Evolutionary conservation across 2,329 filamentous ascomycete species (phyloP).

Genomic region (Diaporthe vexans): DNA sequence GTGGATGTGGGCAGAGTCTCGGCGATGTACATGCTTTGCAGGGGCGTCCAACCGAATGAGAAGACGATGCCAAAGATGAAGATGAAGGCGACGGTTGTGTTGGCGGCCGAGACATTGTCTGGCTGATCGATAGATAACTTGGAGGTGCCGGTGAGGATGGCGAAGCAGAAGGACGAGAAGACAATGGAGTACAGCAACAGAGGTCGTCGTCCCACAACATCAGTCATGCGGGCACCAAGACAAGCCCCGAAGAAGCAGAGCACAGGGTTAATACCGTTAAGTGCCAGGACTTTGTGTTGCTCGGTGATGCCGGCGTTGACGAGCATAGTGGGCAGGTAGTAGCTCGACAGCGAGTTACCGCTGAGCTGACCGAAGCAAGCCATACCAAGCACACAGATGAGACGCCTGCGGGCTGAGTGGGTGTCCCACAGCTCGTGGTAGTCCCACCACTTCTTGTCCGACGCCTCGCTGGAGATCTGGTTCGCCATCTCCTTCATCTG

Average conservation of each 20-base stretch:
- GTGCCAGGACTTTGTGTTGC: constrained; percentile 61
- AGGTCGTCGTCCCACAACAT: constrained; percentile 70
- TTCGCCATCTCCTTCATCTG: constrained; percentile 64
- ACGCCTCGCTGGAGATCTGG: constrained; percentile 62
- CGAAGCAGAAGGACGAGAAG: constrained; percentile 62
- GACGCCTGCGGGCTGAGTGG: constrained; percentile 61
- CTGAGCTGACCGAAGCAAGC: constrained; percentile 67
- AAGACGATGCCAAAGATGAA: constrained; percentile 67
- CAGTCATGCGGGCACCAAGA: constrained; percentile 68
- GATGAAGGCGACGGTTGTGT: constrained; percentile 64
- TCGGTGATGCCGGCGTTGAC: constrained; percentile 65
- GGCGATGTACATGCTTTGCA: constrained; percentile 64
- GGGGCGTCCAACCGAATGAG: constrained; percentile 65
- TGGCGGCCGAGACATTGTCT: constrained; percentile 54
- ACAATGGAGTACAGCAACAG: constrained; percentile 63
- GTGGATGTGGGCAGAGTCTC: constrained; percentile 61
- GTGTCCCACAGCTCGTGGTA: constrained; percentile 67
- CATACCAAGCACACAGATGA: constrained; percentile 66
- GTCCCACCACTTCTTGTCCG: constrained; percentile 70
- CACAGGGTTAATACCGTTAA: constrained; percentile 68
- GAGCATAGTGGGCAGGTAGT: constrained; percentile 69
- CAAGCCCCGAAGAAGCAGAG: constrained; percentile 65
- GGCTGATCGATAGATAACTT: constrained; percentile 57
- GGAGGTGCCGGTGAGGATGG: constrained; percentile 62
- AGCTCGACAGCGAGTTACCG: constrained; percentile 63